Evolutionary conservation across 2,329 filamentous ascomycete genomes (phyloP).

Genomic region (Diaporthe longicolla): DNA sequence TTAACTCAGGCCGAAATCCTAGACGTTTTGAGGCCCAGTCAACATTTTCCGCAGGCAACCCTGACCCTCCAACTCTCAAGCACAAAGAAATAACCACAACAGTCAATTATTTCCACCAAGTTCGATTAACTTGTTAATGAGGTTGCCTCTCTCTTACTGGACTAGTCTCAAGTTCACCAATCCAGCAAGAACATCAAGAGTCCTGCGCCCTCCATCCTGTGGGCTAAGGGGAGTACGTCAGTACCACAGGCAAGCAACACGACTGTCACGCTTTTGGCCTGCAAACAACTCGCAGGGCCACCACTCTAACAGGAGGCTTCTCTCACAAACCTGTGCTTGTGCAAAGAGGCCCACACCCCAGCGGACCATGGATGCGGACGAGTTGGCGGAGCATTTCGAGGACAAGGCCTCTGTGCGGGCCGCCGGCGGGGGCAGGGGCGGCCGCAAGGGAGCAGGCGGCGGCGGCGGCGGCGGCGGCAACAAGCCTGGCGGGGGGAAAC

Average conservation of each 20-base stretch:
- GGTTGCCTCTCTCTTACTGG: background rate
- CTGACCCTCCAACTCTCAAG: background rate
- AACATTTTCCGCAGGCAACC: background rate
- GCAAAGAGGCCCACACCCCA: background rate
- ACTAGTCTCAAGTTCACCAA: background rate
- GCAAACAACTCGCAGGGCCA: background rate
- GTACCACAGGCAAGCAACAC: background rate
- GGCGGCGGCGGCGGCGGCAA: conserved; percentile 46
- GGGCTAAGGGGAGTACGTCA: background rate
- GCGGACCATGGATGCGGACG: conserved; percentile 37
- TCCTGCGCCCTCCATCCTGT: background rate
- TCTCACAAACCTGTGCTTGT: background rate
- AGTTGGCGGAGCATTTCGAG: conserved; percentile 43
- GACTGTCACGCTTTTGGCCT: background rate
- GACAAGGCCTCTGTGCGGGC: conserved; percentile 38
- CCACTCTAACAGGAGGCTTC: background rate
- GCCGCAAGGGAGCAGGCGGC: conserved; percentile 44
- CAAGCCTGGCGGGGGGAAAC: conserved; percentile 48
- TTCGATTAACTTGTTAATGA: background rate
- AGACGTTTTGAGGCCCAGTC: background rate
- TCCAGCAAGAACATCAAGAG: background rate
- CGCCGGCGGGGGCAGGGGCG: conserved; percentile 42
- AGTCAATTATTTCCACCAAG: background rate
- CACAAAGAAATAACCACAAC: background rate
- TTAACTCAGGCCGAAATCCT: conserved; percentile 15